A percentile compares a stretch with the other conserved stretches of the same genome.
These are phyloP conservation scores for Neofusicoccum sp. DNA, from an alignment of 2,329 filamentous ascomycete species.

Conservation along the genomic window DNA sequence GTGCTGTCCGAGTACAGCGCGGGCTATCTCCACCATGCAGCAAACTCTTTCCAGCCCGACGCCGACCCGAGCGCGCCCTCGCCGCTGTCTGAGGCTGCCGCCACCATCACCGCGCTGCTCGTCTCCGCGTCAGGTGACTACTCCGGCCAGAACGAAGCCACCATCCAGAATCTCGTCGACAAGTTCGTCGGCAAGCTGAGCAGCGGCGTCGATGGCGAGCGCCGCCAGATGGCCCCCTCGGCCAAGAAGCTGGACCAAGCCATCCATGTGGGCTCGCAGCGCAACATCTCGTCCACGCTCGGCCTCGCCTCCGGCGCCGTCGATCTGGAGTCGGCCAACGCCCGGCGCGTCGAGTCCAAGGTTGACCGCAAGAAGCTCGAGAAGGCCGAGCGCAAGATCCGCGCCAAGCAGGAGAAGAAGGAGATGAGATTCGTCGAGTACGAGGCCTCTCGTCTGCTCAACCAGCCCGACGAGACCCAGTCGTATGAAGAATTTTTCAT, in stretches of 20 bases:
- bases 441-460: constrained; percentile 85
- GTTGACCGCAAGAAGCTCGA: constrained; percentile 99
- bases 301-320: constrained; percentile 81
- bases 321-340: constrained; percentile 90
- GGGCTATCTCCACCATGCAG: constrained; percentile 92
- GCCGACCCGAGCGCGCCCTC: constrained; percentile 66
- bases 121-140: constrained; percentile 88
- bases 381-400: constrained; percentile 96
- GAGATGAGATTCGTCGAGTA: constrained; percentile 98
- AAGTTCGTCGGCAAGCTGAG: constrained; percentile 86
- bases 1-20: constrained; percentile 89
- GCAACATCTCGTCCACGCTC: constrained; percentile 94
- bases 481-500: constrained; percentile 99
- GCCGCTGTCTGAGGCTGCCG: constrained; percentile 80
- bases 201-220: constrained; percentile 66
- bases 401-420: constrained; percentile 98
- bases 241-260: constrained; percentile 89
- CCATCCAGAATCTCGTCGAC: constrained; percentile 78
- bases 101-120: constrained; percentile 80
- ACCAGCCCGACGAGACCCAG: constrained; percentile 77
- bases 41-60: constrained; percentile 75
- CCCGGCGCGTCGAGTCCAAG: constrained; percentile 92
- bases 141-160: constrained; percentile 67
- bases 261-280: constrained; percentile 88
- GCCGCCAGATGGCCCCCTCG: constrained; percentile 67